Percentiles rank a stretch among this genome's conserved stretches.
Conservation (phyloP, 208 protist species). For the Giardia muris region DNA sequence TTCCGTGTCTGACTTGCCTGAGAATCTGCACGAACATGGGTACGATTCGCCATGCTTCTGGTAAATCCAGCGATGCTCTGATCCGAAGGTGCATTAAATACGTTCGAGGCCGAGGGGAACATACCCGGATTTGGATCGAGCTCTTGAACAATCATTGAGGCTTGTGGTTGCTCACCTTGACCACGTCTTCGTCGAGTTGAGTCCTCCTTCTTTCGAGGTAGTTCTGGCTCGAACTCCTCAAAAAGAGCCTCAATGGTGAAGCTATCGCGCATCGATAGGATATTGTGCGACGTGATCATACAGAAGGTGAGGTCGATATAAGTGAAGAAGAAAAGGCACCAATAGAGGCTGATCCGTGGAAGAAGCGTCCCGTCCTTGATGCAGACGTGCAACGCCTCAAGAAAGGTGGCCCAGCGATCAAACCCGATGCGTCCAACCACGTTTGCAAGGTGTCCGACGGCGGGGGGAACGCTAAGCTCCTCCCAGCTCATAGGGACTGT, state of each 20-base stretch:
- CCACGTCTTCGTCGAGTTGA: no score
- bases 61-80: no score
- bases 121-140: no score
- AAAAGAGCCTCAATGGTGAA: not conserved
- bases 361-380: not conserved
- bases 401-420: not conserved
- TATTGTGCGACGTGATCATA: not conserved
- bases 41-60: no score
- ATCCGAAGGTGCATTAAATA: no score
- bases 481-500: not conserved
- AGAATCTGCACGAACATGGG: no score
- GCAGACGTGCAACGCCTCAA: not conserved
- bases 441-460: not conserved
- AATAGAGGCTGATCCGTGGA: not conserved
- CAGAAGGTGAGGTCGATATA: not conserved
- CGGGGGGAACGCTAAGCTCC: not conserved
- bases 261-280: not conserved
- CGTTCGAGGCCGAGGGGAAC: no score
- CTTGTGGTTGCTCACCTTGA: no score
- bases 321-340: not conserved
- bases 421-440: not conserved
- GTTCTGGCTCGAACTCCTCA: not conserved
- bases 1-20: no score
- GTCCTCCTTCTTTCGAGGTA: not conserved
- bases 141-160: no score